Evolutionary conservation across 1,284 basidiomycete genomes (phyloP).

Genomic region (Salmacisia buchloeana): DNA sequence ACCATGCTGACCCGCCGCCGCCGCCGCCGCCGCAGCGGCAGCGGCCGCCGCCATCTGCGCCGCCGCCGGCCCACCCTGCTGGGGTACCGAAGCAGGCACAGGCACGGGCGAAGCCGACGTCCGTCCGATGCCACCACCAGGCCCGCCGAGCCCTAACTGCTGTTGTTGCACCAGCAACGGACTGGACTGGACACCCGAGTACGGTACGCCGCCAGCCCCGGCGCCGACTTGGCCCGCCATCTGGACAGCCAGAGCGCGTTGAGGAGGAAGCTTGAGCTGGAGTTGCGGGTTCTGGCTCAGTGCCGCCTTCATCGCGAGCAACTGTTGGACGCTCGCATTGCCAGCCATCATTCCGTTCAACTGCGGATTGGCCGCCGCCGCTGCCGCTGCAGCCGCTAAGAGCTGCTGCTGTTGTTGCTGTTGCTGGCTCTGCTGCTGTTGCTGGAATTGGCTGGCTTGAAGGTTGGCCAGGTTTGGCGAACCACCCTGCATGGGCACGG

Average conservation of each 20-base stretch:
- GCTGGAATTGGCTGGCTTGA: constrained; percentile 7
- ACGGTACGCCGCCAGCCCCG: neutral
- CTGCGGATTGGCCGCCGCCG: constrained; percentile 4
- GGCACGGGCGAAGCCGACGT: constrained; percentile 7
- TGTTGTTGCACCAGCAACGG: constrained; percentile 2
- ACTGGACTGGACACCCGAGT: neutral
- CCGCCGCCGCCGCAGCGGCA: too few relatives aligned
- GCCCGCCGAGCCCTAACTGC: neutral
- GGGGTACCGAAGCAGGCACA: neutral
- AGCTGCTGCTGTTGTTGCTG: constrained; percentile 9
- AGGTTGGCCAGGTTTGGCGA: neutral
- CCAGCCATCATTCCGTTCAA: constrained; percentile 1
- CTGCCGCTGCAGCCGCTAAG: neutral
- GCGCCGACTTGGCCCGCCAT: neutral
- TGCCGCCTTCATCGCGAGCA: constrained; percentile 12
- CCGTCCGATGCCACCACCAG: neutral
- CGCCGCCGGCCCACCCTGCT: neutral
- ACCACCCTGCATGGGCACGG: neutral
- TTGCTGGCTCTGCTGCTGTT: constrained; percentile 8
- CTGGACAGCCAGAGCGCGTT: constrained; percentile 6
- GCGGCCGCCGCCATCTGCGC: constrained; percentile 2
- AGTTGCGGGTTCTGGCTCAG: constrained; percentile 9
- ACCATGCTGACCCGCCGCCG: neutral
- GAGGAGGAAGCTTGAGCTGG: constrained; percentile 11
- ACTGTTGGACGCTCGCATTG: constrained; percentile 11